A percentile compares a stretch with the other conserved stretches of the same genome.
phyloP scores from a whole-genome alignment of 495 filamentous ascomycete genomes.

The Articulospora tetracladia region DNA sequence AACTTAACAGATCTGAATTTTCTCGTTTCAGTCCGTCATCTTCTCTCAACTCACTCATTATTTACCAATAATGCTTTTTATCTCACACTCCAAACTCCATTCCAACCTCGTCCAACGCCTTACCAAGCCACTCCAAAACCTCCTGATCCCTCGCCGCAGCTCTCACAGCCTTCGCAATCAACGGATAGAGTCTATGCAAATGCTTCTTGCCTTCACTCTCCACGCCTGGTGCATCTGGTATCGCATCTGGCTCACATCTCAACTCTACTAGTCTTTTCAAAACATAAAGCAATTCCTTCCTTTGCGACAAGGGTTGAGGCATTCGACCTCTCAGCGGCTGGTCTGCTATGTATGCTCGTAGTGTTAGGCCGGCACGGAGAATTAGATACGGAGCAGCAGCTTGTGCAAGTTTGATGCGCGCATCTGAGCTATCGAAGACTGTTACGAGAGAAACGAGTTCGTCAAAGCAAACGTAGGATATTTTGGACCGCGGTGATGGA shows the following conservation, averaged over 20 bases:
- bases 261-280: conserved; percentile 61
- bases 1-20: conserved; percentile 2
- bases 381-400: conserved; percentile 82
- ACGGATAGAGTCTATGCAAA: conserved; percentile 74
- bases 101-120: conserved; percentile 63
- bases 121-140: conserved; percentile 51
- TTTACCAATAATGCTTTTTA: neutral
- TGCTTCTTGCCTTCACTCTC: conserved; percentile 60
- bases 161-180: conserved; percentile 66
- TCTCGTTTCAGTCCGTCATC: neutral
- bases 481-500: conserved; percentile 60
- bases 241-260: conserved; percentile 65
- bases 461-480: conserved; percentile 77
- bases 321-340: conserved; percentile 89
- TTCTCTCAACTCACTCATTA: neutral
- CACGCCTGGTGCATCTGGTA: conserved; percentile 58
- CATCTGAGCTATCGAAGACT: conserved; percentile 32
- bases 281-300: conserved; percentile 71
- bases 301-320: conserved; percentile 82
- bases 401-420: conserved; percentile 56
- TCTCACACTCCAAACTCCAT: conserved; percentile 53
- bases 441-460: conserved; percentile 73
- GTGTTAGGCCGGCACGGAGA: conserved; percentile 70
- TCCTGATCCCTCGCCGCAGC: conserved; percentile 64
- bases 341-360: conserved; percentile 83